Base-by-base conservation (phyloP, 2,329 filamentous ascomycete species). In the Lecanicillium sp. region DNA sequence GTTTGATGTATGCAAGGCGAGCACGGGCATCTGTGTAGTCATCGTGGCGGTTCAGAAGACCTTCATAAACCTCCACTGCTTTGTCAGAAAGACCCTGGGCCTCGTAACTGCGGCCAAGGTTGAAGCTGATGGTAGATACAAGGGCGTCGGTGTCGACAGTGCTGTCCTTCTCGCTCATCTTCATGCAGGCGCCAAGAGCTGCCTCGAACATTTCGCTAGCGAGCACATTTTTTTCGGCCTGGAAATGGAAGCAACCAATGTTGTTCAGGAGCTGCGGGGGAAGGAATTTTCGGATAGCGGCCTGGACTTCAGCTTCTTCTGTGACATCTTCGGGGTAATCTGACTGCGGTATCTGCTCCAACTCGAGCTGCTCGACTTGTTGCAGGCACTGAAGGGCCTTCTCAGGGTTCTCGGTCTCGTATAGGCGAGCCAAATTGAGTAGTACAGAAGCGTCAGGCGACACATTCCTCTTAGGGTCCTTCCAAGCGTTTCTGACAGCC, bases 91-190 rank as follows among this genome's bases (percentile, higher is more conserved):
- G 77, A 29, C 86, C 84, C 45, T 87, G 83, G 1, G 87, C 84
- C 70, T 98, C 93, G 59, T 96, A 96, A 50, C 90, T 95, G 50
- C 93, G 81, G 23, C 87, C 93, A 33, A 98, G 80, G 60, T 97
- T 98, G 75, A 93, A 98, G 63, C 89, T 95, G 63, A 98, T 95
- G 3, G 90, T 95, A 1, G 91, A 95, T 21, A 97, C 85, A 4
- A 98, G 75, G 12, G 90, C 89, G 67, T 98, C 93, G 0, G 85
- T 90, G 62, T 97, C 93, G 52, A 84, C 77, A 1, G 81, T 79
- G 44, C 84, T 78, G 35, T 90, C 85, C 58, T 81, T 84, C 58
- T 89, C 84, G 39, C 83, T 81, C 52, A 89, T 84, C 57, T 86
- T 86, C 57, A 94, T 83, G 61, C 90, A 96, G 14, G 91, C 88